Percentiles rank a stretch among this genome's conserved stretches.
phyloP scores from a whole-genome alignment of 108 stramenopile species.

The Asterionellopsis glacialis region DNA sequence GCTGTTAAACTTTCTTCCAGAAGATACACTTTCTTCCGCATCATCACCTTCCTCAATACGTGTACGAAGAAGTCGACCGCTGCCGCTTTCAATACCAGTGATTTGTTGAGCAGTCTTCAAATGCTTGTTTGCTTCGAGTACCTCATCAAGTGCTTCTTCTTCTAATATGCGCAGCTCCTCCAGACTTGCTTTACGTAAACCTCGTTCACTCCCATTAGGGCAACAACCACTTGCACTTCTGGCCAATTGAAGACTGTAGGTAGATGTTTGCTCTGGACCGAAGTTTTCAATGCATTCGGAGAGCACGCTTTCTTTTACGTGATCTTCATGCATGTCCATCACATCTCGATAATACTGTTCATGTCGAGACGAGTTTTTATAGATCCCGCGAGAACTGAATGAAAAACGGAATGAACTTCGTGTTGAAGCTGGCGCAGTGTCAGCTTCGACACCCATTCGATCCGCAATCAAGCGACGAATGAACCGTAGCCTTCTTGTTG shows the following conservation, averaged over 20 bases:
- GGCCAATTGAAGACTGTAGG: conserved; percentile 81
- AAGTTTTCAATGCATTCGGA: conserved; percentile 32
- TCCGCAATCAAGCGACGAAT: conserved; percentile 30
- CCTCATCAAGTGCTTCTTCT: conserved; percentile 35
- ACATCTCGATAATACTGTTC: neutral
- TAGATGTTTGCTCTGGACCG: conserved; percentile 80
- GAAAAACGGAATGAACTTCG: too few species aligned
- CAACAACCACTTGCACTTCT: conserved; percentile 76
- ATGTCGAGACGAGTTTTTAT: too few species aligned
- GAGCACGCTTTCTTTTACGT: neutral
- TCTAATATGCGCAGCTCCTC: conserved; percentile 62
- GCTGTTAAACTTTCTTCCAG: too few species aligned
- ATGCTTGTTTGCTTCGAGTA: conserved; percentile 52
- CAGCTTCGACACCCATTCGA: neutral
- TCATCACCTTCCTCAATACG: too few species aligned
- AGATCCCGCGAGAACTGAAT: too few species aligned
- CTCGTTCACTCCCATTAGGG: conserved; percentile 71
- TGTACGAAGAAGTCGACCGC: conserved; percentile 9
- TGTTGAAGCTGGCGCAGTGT: neutral
- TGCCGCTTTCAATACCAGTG: neutral
- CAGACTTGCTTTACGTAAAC: conserved; percentile 36
- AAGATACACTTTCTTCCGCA: too few species aligned
- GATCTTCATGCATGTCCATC: too few species aligned
- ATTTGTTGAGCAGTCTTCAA: conserved; percentile 35
- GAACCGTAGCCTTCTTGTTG: conserved; percentile 66